Evolutionary conservation across 768 basidiomycete species (phyloP), one percentile per base, ranked within the genome.

Genomic region (Lactarius akahatsu): DNA sequence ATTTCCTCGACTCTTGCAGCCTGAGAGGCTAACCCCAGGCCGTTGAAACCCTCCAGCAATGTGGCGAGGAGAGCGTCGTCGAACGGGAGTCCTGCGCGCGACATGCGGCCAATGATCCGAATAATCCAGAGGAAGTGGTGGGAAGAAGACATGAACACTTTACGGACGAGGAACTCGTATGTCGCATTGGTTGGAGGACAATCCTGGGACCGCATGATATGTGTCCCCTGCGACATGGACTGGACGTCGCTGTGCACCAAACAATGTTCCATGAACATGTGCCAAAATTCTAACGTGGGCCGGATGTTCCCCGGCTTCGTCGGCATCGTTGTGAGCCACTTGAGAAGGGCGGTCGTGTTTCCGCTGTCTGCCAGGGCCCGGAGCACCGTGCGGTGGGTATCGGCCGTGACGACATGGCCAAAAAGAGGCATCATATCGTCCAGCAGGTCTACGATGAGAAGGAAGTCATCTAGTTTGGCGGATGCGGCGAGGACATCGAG

Each of bases 291-390:
- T 43, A 81, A 74, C 28, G 81, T 80, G 0, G 86, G 86, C 5
- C 72, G 73, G 54, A 81, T 68, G 41, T 79, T 71, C 2, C 81
- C 82, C 3, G 85, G 79, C 59, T 81, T 81, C 30, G 75, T 75
- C 16, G 82, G 78, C 81, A 89, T 86, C n/a, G 77, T 77, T 54
- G 70, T 71, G 3, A 91, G 75, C 83, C 88, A 87, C 28, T 78
- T 74, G 32, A 80, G 72, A 45, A 83, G 80, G 15, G 81, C 78
- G 57, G 78, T 76, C 9, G 76, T 60, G 62, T 84, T 80, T 0
- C 81, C 81, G 57, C 77, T 76, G 55, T 79, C 73, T 11, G 82
- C 72, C n/a, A 89, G 74, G 13, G 78, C 80, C 20, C 79, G 78
- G 50, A 88, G 68, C 62, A 89, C 79, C 34, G 77, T 74, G 52